Conservation (phyloP, 1,139 yeast species). For the Meyerozyma athensensis region DNA sequence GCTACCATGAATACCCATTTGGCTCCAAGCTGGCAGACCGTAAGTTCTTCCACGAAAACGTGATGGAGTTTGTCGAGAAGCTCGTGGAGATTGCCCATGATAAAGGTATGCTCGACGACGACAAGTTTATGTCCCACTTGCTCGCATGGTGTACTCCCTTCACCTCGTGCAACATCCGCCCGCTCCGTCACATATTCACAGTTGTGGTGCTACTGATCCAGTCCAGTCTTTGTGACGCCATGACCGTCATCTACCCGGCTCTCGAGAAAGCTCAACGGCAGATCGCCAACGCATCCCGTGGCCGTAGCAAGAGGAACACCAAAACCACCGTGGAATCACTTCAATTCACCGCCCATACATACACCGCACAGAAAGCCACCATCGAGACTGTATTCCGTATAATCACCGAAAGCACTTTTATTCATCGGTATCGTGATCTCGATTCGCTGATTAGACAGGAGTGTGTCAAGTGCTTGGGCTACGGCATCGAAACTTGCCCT, state of each 20-base stretch:
- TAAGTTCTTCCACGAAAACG: slow-evolving; percentile 51
- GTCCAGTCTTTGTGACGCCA: slow-evolving; percentile 51
- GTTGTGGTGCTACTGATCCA: slow-evolving; percentile 55
- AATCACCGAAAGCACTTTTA: slow-evolving; percentile 61
- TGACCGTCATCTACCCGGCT: slow-evolving; percentile 39
- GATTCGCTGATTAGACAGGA: slow-evolving; percentile 69
- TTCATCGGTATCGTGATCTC: slow-evolving; percentile 76
- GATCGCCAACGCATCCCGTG: slow-evolving; percentile 17
- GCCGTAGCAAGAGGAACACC: slow-evolving; percentile 16
- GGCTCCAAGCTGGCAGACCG: slow-evolving; percentile 49
- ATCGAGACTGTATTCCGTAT: slow-evolving; percentile 59
- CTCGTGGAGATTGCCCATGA: slow-evolving; percentile 56
- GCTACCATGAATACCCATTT: slow-evolving; percentile 68
- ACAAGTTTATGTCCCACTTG: slow-evolving; percentile 49
- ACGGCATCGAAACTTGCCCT: slow-evolving; percentile 68
- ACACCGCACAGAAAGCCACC: slow-evolving; percentile 48
- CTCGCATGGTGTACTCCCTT: slow-evolving; percentile 75
- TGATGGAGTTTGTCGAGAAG: slow-evolving; percentile 50
- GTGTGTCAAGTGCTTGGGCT: slow-evolving; percentile 57
- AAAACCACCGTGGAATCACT: slow-evolving; percentile 38
- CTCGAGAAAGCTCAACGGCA: slow-evolving; percentile 44
- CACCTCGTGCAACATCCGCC: slow-evolving; percentile 64
- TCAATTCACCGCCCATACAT: slow-evolving; percentile 41
- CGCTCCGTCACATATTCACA: slow-evolving; percentile 69
- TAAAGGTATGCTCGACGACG: slow-evolving; percentile 55